Base-by-base conservation (phyloP, 306 rosid species). In the Quercus suber region DNA sequence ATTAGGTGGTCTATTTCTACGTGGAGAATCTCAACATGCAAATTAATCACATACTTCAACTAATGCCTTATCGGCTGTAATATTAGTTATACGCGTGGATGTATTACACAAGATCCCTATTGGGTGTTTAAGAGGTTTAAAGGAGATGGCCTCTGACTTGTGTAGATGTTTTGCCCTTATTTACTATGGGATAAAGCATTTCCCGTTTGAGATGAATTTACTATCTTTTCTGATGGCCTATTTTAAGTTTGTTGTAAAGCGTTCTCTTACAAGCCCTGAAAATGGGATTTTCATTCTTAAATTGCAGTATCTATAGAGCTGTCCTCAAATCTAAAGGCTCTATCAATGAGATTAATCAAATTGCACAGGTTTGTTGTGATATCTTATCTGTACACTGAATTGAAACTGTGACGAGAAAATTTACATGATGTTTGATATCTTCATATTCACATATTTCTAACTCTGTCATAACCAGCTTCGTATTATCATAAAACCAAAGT, bases 331-430 rank as follows among this genome's bases (percentile, higher is more conserved):
- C 98, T 55, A 86, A 89, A 76, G 86, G 96, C 77, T 89, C 89
- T 30, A 91, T 93, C 80, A 91, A 89, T 69, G 98, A 96, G 85
- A 88, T 96, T 81, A 96, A 93, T 82, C 97, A 90, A 84, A 89
- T 96, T 88, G 92, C 97, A 31, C 99, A 93, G 99, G 99, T 95
- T 79, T 81, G 87, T 84, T 87, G 74, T 74, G 71, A 14, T 78
- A 58, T 76, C 45, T 41, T 60, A 79, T 64, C 77, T 77, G 71
- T 87, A 61, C 33, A 80, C 77, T 70, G 58, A 67, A 73, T 45
- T 65, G 49, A 64, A 75, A 68, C 58, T 82, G 57, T 51, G 75
- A 7, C 3, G 59, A 77, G 45, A 83, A 82, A 69, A 70, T 67
- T 72, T 78, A 75, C 8, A 65, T 76, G 59, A 80, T 70, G 45